These are phyloP conservation scores for Triticum timopheevii DNA, from an alignment of 176 grass and related monocot species.

Conservation along the genomic window DNA sequence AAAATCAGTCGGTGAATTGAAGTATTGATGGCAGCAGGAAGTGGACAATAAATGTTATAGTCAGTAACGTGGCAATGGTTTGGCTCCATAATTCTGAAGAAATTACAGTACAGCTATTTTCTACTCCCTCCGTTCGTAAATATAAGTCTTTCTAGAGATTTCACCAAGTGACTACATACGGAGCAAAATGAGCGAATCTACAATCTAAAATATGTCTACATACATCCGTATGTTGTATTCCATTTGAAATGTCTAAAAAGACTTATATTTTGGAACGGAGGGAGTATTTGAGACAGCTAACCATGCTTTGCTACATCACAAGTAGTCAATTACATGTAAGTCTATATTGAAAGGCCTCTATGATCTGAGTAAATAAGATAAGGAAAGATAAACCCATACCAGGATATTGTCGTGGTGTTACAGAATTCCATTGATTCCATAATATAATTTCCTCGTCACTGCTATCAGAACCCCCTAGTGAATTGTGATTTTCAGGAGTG, in stretches of 20 bases:
- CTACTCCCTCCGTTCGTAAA: too few relatives aligned
- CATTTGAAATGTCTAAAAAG: too few relatives aligned
- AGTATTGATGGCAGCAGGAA: slow-evolving; percentile 3
- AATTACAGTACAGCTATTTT: neutral
- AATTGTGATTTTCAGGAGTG: slow-evolving; percentile 1
- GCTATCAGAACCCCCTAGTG: neutral
- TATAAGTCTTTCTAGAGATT: too few relatives aligned
- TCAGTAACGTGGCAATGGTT: slow-evolving; percentile 3
- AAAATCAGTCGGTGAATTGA: neutral
- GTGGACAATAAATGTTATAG: neutral
- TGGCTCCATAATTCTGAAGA: neutral
- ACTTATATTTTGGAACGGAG: too few relatives aligned
- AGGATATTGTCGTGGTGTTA: neutral
- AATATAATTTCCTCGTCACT: slow-evolving; percentile 36
- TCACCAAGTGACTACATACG: too few relatives aligned
- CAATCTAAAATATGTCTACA: too few relatives aligned
- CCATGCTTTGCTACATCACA: neutral
- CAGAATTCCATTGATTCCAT: slow-evolving; percentile 31
- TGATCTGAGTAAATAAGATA: neutral
- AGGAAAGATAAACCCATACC: slow-evolving; percentile 28
- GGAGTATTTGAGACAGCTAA: neutral
- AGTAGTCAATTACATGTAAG: neutral
- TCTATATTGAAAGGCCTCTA: neutral
- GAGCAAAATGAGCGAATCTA: too few relatives aligned
- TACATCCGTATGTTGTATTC: too few relatives aligned